Percentiles rank a stretch among this genome's conserved stretches.
phyloP scores from a whole-genome alignment of 192 early-diverging fungal genomes.

The Umbelopsis sp. region DNA sequence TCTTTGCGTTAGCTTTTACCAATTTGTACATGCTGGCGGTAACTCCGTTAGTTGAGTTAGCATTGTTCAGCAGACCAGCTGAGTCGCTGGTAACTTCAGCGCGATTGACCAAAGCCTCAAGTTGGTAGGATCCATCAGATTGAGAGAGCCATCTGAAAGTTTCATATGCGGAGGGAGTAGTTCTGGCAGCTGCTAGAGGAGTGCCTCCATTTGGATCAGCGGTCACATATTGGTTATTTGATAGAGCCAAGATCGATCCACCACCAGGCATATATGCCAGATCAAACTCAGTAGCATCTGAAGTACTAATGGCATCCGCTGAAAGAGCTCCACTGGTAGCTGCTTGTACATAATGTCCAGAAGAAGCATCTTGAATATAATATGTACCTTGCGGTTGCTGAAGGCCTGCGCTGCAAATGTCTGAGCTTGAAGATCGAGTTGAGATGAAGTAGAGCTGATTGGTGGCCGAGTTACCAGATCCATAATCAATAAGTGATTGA shows the following conservation, averaged over 20 bases:
- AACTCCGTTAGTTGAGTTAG: not conserved
- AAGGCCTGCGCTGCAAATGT: not conserved
- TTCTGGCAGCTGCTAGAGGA: not conserved
- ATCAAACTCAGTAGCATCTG: not conserved
- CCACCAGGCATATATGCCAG: slow-evolving; percentile 7
- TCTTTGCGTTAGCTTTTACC: not conserved
- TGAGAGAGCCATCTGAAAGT: slow-evolving; percentile 5
- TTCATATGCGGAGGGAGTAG: not conserved
- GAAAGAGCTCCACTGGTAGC: slow-evolving; percentile 50
- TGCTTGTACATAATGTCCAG: slow-evolving; percentile 1
- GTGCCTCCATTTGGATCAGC: not conserved
- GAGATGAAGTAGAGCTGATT: slow-evolving; percentile 54
- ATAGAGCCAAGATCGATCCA: not conserved
- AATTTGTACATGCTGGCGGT: slow-evolving; percentile 3
- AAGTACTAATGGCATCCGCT: slow-evolving; percentile 43
- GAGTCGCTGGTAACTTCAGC: not conserved
- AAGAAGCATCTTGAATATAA: slow-evolving; percentile 15
- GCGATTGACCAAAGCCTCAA: not conserved
- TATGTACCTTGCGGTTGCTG: slow-evolving; percentile 10
- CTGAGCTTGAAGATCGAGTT: slow-evolving; percentile 25
- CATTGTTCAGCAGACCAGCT: slow-evolving; percentile 10
- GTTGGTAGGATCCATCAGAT: not conserved
- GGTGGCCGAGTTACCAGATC: slow-evolving; percentile 55
- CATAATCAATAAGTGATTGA: slow-evolving; percentile 32
- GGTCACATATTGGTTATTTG: slow-evolving; percentile 3